Evolutionary conservation across 768 basidiomycete species (phyloP).

Genomic region (Mrakia blollopis): DNA sequence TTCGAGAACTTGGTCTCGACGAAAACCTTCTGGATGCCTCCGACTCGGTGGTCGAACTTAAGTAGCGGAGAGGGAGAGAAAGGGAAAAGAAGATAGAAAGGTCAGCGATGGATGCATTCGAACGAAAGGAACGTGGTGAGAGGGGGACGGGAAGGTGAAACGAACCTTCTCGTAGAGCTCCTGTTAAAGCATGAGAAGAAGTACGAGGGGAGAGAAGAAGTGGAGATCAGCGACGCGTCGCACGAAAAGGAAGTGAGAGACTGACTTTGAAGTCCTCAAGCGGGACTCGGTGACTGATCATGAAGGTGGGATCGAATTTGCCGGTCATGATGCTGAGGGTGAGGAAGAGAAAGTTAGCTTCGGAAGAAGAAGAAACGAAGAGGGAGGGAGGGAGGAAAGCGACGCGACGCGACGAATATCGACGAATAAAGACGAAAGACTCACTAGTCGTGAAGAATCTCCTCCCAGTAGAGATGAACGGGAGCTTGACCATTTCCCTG

Average conservation of each 20-base stretch:
- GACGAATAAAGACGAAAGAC: too few relatives aligned
- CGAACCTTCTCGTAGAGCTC: constrained; percentile 54
- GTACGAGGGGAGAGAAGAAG: too few relatives aligned
- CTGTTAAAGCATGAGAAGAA: too few relatives aligned
- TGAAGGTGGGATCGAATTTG: constrained; percentile 60
- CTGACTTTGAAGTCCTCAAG: constrained; percentile 64
- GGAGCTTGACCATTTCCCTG: constrained; percentile 50
- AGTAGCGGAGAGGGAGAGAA: too few relatives aligned
- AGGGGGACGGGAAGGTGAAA: too few relatives aligned
- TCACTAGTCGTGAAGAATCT: constrained; percentile 58
- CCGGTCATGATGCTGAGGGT: constrained; percentile 54
- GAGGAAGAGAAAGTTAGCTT: not conserved
- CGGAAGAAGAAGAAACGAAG: too few relatives aligned
- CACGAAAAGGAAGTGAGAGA: too few relatives aligned
- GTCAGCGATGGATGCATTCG: not conserved
- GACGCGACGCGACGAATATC: too few relatives aligned
- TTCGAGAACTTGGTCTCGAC: constrained; percentile 59
- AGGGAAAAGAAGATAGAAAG: too few relatives aligned
- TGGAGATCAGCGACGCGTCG: too few relatives aligned
- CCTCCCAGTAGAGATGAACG: constrained; percentile 68
- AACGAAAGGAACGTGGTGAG: constrained; percentile 40
- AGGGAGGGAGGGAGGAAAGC: too few relatives aligned
- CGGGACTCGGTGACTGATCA: constrained; percentile 46
- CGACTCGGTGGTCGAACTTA: constrained; percentile 52
- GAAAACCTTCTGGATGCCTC: constrained; percentile 66